phyloP scores from a whole-genome alignment of 1,139 yeast species.

The Lodderomyces pseudojiufengensis region DNA sequence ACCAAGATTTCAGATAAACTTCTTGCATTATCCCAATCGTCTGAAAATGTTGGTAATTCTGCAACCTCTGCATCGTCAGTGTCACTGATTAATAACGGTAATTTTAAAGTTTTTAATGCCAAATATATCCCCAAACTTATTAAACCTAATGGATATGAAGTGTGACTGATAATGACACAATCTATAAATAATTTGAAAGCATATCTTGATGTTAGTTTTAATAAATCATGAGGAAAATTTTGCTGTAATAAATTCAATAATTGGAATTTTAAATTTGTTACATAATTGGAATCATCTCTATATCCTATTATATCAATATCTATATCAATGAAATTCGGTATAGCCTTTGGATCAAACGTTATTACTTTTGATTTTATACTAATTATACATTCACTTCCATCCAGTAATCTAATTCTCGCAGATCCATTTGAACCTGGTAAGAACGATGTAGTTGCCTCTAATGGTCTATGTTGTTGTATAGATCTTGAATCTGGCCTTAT shows the following conservation, averaged over 20 bases:
- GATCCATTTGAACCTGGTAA: slow-evolving; percentile 90
- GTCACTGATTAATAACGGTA: slow-evolving; percentile 70
- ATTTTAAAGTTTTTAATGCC: slow-evolving; percentile 72
- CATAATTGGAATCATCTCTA: slow-evolving; percentile 66
- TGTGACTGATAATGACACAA: slow-evolving; percentile 65
- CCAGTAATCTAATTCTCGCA: slow-evolving; percentile 76
- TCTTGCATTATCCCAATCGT: slow-evolving; percentile 68
- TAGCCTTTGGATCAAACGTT: slow-evolving; percentile 29
- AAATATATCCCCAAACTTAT: slow-evolving; percentile 75
- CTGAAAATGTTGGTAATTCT: slow-evolving; percentile 89
- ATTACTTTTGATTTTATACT: slow-evolving; percentile 86
- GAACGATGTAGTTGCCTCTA: slow-evolving; percentile 78
- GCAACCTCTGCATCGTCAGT: slow-evolving; percentile 58
- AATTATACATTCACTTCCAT: slow-evolving; percentile 89
- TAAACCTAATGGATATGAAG: slow-evolving; percentile 71
- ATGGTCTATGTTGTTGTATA: slow-evolving; percentile 72
- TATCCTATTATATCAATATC: slow-evolving; percentile 74
- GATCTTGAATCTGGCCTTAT: slow-evolving; percentile 82
- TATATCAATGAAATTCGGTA: slow-evolving; percentile 52
- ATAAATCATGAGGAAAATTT: slow-evolving; percentile 44
- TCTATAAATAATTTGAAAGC: slow-evolving; percentile 76
- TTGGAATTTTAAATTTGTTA: slow-evolving; percentile 53
- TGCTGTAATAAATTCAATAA: slow-evolving; percentile 45
- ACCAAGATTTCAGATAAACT: slow-evolving; percentile 31
- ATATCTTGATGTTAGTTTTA: slow-evolving; percentile 68